Conservation (phyloP, 208 protist genomes). For the Zelonia costaricensis region DNA sequence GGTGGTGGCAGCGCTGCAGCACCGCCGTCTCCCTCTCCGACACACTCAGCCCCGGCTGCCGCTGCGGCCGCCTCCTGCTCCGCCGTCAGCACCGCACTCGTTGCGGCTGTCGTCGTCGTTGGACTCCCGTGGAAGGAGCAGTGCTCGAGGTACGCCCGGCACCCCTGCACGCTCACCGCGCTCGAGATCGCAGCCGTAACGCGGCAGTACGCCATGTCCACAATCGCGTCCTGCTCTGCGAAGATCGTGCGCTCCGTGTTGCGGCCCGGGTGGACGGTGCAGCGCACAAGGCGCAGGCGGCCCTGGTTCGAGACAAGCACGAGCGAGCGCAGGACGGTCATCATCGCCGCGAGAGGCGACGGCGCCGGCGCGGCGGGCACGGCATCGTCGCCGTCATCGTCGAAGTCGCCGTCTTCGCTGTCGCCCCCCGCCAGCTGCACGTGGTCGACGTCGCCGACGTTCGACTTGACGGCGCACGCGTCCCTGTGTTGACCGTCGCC, state of each 20-base stretch:
- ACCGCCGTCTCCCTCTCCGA: background rate
- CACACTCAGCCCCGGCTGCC: background rate
- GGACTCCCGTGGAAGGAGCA: conserved; percentile 35
- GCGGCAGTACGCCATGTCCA: conserved; percentile 53
- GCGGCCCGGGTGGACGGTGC: conserved; percentile 32
- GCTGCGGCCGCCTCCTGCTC: background rate
- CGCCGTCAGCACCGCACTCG: background rate
- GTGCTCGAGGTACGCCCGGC: conserved; percentile 49
- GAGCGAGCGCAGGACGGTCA: conserved; percentile 42
- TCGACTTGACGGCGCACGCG: no score
- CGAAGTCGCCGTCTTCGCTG: background rate
- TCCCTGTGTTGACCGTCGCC: background rate
- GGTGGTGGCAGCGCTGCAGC: background rate
- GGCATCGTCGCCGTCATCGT: background rate
- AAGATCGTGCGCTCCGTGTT: conserved; percentile 62
- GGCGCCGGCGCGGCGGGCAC: background rate
- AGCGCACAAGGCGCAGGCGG: conserved; percentile 36
- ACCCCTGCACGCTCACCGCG: conserved; percentile 67
- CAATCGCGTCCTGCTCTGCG: conserved; percentile 65
- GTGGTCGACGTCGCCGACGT: no score
- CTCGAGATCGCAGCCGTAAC: conserved; percentile 51
- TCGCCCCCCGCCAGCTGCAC: background rate
- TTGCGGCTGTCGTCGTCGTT: background rate
- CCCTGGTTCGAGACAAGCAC: conserved; percentile 71
- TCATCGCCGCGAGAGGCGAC: conserved; percentile 7